Conservation (phyloP, 306 rosid genomes). For the Medicago lupulina region DNA sequence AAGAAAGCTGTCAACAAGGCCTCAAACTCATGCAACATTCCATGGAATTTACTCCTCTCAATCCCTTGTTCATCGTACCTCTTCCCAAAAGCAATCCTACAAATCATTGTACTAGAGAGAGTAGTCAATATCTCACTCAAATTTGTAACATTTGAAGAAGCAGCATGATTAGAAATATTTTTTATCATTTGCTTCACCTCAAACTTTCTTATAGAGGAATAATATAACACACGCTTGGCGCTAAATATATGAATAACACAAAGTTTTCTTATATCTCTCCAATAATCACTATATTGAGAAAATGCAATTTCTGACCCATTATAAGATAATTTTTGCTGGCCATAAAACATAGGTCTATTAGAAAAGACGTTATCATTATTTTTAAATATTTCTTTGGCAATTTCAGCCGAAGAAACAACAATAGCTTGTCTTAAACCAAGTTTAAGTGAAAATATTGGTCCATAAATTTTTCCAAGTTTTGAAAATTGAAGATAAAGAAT, state of each 20-base stretch:
- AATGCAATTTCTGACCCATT: constrained; percentile 47
- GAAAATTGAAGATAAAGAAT: constrained; percentile 38
- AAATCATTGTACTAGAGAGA: constrained; percentile 39
- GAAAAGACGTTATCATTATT: constrained; percentile 36
- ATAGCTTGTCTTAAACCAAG: constrained; percentile 40
- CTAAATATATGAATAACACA: constrained; percentile 47
- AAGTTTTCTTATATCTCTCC: constrained; percentile 54
- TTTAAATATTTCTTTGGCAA: constrained; percentile 36
- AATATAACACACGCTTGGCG: constrained; percentile 28
- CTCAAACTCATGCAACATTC: constrained; percentile 34
- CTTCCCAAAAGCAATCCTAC: constrained; percentile 53
- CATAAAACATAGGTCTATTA: constrained; percentile 38
- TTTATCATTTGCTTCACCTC: constrained; percentile 13
- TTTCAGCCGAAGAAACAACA: constrained; percentile 38
- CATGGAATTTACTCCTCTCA: constrained; percentile 34
- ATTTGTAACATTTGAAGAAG: constrained; percentile 1
- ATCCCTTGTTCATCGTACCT: constrained; percentile 27
- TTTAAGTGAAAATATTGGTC: constrained; percentile 52
- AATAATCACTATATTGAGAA: constrained; percentile 42
- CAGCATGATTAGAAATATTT: constrained; percentile 12
- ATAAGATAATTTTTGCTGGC: constrained; percentile 41
- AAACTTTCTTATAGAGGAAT: constrained; percentile 8
- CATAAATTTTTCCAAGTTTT: constrained; percentile 43
- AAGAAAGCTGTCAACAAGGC: constrained; percentile 4
- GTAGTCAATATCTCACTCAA: constrained; percentile 23